Evolutionary conservation across 345 rosid species (phyloP).

Genomic region (Hibiscus syriacus): DNA sequence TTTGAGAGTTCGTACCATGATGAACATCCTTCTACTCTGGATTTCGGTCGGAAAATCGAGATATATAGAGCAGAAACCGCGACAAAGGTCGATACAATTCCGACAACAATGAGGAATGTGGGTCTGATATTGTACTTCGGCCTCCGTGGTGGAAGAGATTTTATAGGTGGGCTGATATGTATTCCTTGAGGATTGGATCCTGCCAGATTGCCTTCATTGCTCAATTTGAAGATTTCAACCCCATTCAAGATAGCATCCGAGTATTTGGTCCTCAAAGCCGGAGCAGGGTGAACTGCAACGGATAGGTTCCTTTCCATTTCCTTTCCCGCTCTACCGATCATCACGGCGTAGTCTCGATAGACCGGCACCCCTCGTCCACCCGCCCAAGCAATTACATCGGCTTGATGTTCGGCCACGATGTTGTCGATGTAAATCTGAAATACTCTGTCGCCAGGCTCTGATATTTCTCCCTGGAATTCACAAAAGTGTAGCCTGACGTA

Average conservation of each 20-base stretch:
- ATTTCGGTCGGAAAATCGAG: not conserved
- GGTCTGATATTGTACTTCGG: not conserved
- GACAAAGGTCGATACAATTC: not conserved
- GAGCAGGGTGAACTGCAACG: constrained; percentile 23
- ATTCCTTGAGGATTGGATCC: constrained; percentile 23
- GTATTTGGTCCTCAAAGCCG: constrained; percentile 1
- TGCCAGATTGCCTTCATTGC: constrained; percentile 18
- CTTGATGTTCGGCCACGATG: constrained; percentile 9
- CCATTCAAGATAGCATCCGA: constrained; percentile 33
- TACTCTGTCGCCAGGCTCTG: not conserved
- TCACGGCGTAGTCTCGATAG: constrained; percentile 24
- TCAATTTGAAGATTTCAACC: constrained; percentile 35
- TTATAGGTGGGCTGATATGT: not conserved
- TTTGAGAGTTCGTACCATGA: not conserved
- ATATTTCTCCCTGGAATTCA: constrained; percentile 12
- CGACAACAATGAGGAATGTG: not conserved
- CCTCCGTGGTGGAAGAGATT: not conserved
- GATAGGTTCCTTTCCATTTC: constrained; percentile 17
- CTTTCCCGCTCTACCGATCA: not conserved
- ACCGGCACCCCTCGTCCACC: constrained; percentile 24
- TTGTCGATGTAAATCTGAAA: constrained; percentile 16
- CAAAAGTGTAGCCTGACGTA: constrained; percentile 34
- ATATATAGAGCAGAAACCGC: not conserved
- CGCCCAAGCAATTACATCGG: constrained; percentile 24
- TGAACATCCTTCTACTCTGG: not conserved